Percentiles rank a stretch among this genome's conserved stretches.
phyloP scores from a whole-genome alignment of 2,329 filamentous ascomycete genomes.

The Ophiostoma perfectum region DNA sequence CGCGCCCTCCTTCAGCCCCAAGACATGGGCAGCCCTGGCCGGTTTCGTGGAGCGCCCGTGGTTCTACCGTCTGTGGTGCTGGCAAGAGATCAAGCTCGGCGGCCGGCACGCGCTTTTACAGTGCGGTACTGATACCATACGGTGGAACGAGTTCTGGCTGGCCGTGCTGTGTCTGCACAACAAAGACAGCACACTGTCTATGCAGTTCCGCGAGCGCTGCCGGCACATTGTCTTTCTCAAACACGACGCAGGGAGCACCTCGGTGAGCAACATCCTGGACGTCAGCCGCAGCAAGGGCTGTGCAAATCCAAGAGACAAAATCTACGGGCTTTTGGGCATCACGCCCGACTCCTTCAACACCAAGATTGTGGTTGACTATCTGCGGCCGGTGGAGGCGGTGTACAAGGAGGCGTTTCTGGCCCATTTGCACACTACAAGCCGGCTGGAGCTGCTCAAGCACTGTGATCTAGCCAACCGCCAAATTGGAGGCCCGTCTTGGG shows the following conservation, averaged over 20 bases:
- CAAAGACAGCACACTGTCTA: slow-evolving; percentile 17
- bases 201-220: slow-evolving; percentile 17
- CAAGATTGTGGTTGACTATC: slow-evolving; percentile 12
- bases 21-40: slow-evolving; percentile 11
- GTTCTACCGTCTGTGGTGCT: slow-evolving; percentile 18
- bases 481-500: slow-evolving; percentile 13
- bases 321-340: slow-evolving; percentile 17
- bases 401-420: slow-evolving; percentile 9
- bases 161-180: slow-evolving; percentile 16
- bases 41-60: neutral
- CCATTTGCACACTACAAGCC: slow-evolving; percentile 10
- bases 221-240: slow-evolving; percentile 17
- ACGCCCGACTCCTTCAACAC: slow-evolving; percentile 6
- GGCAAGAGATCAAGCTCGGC: slow-evolving; percentile 16
- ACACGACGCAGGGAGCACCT: slow-evolving; percentile 14
- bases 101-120: slow-evolving; percentile 2
- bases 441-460: slow-evolving; percentile 16
- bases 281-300: slow-evolving; percentile 17
- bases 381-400: slow-evolving; percentile 9
- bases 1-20: slow-evolving; percentile 6
- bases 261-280: slow-evolving; percentile 16
- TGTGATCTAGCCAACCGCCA: slow-evolving; percentile 10
- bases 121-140: slow-evolving; percentile 9
- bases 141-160: slow-evolving; percentile 9
- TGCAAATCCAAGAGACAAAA: slow-evolving; percentile 15